Percentiles rank a stretch among this genome's conserved stretches.
Conservation (phyloP, 208 protist genomes). For the Acanthamoeba lenticulata region DNA sequence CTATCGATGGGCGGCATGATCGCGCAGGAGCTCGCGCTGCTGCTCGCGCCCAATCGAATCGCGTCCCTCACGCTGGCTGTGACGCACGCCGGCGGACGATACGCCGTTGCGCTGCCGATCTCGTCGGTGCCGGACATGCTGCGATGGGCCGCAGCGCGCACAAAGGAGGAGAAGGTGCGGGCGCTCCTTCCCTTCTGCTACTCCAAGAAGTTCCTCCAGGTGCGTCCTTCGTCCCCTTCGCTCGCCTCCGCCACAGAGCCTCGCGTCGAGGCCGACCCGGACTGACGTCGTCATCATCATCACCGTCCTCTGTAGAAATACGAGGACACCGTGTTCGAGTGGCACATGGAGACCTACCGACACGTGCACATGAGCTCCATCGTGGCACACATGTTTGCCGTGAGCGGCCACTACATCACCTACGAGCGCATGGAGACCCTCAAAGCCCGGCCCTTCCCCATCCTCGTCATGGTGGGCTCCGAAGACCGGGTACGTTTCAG, state of each 20-base stretch:
- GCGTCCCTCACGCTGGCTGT: not conserved
- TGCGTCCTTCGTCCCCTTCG: not conserved
- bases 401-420: slow-evolving; percentile 5
- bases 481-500: not conserved
- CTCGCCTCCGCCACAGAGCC: too few relatives aligned
- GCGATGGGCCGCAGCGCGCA: not conserved
- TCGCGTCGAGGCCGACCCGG: too few relatives aligned
- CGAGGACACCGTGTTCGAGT: slow-evolving; percentile 2
- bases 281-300: not conserved
- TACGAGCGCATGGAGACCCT: slow-evolving; percentile 7
- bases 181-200: slow-evolving; percentile 15
- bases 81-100: not conserved
- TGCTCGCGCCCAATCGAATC: not conserved
- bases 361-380: not conserved
- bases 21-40: slow-evolving; percentile 3
- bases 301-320: not conserved
- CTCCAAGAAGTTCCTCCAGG: slow-evolving; percentile 5
- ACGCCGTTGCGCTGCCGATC: not conserved
- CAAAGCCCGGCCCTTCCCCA: not conserved
- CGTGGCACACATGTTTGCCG: slow-evolving; percentile 8
- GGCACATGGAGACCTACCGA: not conserved
- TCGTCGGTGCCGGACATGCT: not conserved
- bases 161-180: not conserved
- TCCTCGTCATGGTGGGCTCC: not conserved
- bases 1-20: slow-evolving; percentile 43